These are phyloP conservation scores for Hypoxylon rickii DNA, from an alignment of 495 filamentous ascomycete species.

Conservation along the genomic window DNA sequence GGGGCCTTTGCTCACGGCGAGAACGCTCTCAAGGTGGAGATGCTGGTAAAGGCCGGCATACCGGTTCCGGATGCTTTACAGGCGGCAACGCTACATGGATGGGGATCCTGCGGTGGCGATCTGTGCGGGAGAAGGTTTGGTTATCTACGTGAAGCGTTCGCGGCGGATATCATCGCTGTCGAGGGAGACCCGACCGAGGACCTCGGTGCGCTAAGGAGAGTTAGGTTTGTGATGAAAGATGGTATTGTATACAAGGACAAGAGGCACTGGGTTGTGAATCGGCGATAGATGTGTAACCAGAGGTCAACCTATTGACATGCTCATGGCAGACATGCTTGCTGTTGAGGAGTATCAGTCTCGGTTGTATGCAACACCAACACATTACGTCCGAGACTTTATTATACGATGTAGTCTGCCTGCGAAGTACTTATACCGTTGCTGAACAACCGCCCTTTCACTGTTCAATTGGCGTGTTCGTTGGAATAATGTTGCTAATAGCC, in stretches of 20 bases:
- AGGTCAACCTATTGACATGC: no score
- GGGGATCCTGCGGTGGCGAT: constrained; percentile 57
- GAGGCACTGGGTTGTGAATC: background rate
- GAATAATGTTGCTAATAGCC: no score
- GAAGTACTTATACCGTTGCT: no score
- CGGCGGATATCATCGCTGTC: constrained; percentile 55
- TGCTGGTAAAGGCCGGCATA: constrained; percentile 56
- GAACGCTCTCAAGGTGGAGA: constrained; percentile 54
- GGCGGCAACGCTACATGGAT: constrained; percentile 52
- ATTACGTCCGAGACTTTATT: no score
- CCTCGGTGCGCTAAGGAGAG: constrained; percentile 46
- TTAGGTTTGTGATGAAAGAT: constrained; percentile 59
- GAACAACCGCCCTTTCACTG: no score
- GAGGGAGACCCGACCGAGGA: constrained; percentile 45
- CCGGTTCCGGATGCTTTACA: constrained; percentile 52
- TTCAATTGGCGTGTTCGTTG: no score
- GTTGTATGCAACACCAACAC: no score
- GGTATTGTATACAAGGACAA: constrained; percentile 46
- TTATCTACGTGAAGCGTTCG: constrained; percentile 49
- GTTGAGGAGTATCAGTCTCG: no score
- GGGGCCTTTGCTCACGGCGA: constrained; percentile 57
- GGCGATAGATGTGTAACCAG: no score
- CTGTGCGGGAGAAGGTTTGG: constrained; percentile 54
- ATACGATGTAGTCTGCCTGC: no score
- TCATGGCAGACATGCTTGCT: no score